phyloP scores from a whole-genome alignment of 2,329 filamentous ascomycete genomes.

The Fusarium guadeloupense region DNA sequence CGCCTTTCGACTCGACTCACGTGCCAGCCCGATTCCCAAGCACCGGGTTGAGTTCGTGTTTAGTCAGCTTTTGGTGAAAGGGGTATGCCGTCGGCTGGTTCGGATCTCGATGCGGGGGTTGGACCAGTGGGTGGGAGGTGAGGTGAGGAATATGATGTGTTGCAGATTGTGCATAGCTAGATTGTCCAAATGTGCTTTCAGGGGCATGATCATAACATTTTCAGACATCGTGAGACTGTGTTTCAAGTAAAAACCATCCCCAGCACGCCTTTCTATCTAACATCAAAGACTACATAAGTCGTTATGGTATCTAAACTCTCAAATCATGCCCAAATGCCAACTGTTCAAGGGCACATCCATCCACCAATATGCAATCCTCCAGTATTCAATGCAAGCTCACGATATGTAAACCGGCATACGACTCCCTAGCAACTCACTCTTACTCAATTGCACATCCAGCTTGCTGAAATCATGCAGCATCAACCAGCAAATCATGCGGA shows the following conservation, averaged over 20 bases:
- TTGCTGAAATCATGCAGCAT: conserved; percentile 66
- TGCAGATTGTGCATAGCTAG: neutral
- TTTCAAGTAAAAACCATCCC: neutral
- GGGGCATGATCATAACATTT: too few relatives aligned
- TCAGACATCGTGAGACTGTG: neutral
- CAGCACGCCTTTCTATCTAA: neutral
- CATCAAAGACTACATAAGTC: conserved; percentile 5
- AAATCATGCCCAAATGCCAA: neutral
- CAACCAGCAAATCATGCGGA: conserved; percentile 68
- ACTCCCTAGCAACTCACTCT: conserved; percentile 63
- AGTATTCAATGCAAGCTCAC: conserved; percentile 20
- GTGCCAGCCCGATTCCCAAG: conserved; percentile 2
- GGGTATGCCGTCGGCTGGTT: conserved; percentile 19
- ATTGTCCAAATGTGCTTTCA: too few relatives aligned
- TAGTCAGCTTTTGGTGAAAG: neutral
- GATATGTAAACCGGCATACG: conserved; percentile 66
- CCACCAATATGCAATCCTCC: neutral
- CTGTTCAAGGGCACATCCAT: neutral
- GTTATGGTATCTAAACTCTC: conserved; percentile 21
- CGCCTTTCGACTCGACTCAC: conserved; percentile 12
- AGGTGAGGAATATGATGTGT: conserved; percentile 24
- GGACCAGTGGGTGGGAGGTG: neutral
- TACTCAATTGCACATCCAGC: conserved; percentile 61
- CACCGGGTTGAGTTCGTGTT: neutral
- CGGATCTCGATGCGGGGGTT: conserved; percentile 20